Conservation (phyloP, 805 yeast genomes). For the Spathaspora gorwiae region DNA sequence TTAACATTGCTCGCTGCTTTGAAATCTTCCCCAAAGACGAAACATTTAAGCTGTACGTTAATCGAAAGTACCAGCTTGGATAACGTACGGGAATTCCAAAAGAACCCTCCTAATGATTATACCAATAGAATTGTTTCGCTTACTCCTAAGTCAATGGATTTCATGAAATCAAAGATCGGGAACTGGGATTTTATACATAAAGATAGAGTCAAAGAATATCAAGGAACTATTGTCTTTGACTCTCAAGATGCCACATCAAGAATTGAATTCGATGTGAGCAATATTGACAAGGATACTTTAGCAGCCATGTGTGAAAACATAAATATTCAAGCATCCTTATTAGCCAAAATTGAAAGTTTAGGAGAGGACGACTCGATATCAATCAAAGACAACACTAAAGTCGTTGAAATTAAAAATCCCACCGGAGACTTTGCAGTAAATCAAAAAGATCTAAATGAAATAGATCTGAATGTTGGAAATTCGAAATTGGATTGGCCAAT, state of each 20-base stretch:
- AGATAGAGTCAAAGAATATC: conserved; percentile 75
- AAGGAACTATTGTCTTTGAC: conserved; percentile 81
- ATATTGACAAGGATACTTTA: conserved; percentile 31
- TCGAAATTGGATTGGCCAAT: conserved; percentile 65
- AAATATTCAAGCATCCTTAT: conserved; percentile 74
- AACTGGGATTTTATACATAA: conserved; percentile 67
- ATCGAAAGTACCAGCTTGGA: conserved; percentile 69
- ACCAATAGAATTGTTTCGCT: conserved; percentile 82
- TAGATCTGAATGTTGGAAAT: conserved; percentile 14
- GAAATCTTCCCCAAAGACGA: conserved; percentile 60
- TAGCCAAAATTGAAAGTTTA: conserved; percentile 40
- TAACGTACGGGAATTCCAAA: conserved; percentile 44
- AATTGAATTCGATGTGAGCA: conserved; percentile 65
- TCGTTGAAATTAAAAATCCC: conserved; percentile 43
- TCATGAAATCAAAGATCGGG: conserved; percentile 58
- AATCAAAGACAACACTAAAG: conserved; percentile 66
- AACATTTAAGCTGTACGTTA: conserved; percentile 56
- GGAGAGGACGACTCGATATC: conserved; percentile 21
- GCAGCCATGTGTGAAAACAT: conserved; percentile 88
- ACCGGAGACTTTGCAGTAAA: conserved; percentile 5
- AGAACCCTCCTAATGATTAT: conserved; percentile 43
- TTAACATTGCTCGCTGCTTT: conserved; percentile 79
- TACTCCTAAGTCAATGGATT: conserved; percentile 75
- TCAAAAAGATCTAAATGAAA: conserved; percentile 15
- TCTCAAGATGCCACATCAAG: conserved; percentile 57